Evolutionary conservation across 2,329 filamentous ascomycete species (phyloP), one percentile per base, ranked within the genome.

Genomic region (Capronia epimyces): DNA sequence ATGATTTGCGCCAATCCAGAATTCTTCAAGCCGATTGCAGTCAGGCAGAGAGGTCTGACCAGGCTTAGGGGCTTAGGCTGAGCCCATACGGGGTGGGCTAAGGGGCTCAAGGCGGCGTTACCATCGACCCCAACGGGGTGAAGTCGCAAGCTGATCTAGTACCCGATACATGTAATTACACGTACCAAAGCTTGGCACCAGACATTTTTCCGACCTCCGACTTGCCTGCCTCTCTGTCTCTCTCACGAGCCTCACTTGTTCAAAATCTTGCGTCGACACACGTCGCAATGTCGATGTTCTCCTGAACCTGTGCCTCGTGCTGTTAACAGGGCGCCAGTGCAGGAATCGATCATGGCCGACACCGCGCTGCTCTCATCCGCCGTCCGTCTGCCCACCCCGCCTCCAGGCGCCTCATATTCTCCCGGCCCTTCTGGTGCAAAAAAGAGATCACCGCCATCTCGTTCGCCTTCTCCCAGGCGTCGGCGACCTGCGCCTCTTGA

Each of bases 361-460:
- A 66, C 73, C 47, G 68, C 75, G 58, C 27, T 55, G 18, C 67
- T 78, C 49, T 74, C 77, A 56, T 78, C 76, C 25, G 79, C 79
- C 42, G 78, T 82, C 56, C 77, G 79, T 58, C 72, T 82, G 57
- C 79, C 79, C 43, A 81, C 79, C 31, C 78, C 78, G 49, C 74
- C 72, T 20, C 74, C 73, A 39, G 72, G 69, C 58, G 63, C 69
- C 60, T 68, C 74, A 58, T 68, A 75, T 67, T 70, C 72, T 58
- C 69, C 74, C 53, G 69, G 72, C 39, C 68, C 69, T 27, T 72
- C 73, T 49, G 71, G 67, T 54, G 73, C 77, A 60, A 75, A 77
- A 63, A 80, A 81, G 64, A 77, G 77, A 56, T 80, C 78, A 44
- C 77, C 76, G 49, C 70, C 73, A 6, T 78, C 76, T 49, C 72